These are phyloP conservation scores for Fusarium musae DNA, from an alignment of 2,329 filamentous ascomycete species.

Conservation along the genomic window DNA sequence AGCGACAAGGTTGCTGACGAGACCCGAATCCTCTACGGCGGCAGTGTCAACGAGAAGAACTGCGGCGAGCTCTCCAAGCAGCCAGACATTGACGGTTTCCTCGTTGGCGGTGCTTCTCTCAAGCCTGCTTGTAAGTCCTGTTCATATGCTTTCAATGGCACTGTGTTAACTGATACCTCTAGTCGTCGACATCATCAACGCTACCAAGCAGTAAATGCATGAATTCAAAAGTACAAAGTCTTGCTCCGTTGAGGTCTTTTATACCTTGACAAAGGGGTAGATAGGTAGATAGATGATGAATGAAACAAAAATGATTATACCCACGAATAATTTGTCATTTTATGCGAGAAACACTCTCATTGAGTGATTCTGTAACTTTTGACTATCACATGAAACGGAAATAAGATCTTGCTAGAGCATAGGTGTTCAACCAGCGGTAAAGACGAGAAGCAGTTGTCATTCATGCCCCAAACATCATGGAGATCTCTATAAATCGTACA, in stretches of 20 bases:
- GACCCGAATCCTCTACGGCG: slow-evolving; percentile 95
- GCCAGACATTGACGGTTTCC: slow-evolving; percentile 96
- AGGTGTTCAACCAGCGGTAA: neutral
- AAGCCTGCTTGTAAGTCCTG: slow-evolving; percentile 87
- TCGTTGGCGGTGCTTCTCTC: slow-evolving; percentile 94
- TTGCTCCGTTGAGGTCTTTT: slow-evolving; percentile 7
- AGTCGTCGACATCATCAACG: slow-evolving; percentile 72
- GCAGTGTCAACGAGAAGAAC: slow-evolving; percentile 98
- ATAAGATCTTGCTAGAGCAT: neutral
- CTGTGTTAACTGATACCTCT: neutral
- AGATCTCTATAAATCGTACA: slow-evolving; percentile 44
- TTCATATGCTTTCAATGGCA: neutral
- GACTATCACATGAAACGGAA: neutral
- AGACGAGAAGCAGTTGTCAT: slow-evolving; percentile 24
- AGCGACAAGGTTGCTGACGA: slow-evolving; percentile 79
- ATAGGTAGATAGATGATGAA: slow-evolving; percentile 41
- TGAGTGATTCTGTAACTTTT: neutral
- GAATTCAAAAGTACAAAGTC: slow-evolving; percentile 32
- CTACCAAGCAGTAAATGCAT: slow-evolving; percentile 57
- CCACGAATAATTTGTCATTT: slow-evolving; percentile 8
- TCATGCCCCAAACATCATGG: slow-evolving; percentile 23
- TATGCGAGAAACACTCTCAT: neutral
- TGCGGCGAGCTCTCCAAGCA: slow-evolving; percentile 91
- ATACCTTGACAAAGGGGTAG: slow-evolving; percentile 20
- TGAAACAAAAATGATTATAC: slow-evolving; percentile 42